Base-by-base conservation (phyloP, 2,329 filamentous ascomycete genomes). In the Penicillium freii region DNA sequence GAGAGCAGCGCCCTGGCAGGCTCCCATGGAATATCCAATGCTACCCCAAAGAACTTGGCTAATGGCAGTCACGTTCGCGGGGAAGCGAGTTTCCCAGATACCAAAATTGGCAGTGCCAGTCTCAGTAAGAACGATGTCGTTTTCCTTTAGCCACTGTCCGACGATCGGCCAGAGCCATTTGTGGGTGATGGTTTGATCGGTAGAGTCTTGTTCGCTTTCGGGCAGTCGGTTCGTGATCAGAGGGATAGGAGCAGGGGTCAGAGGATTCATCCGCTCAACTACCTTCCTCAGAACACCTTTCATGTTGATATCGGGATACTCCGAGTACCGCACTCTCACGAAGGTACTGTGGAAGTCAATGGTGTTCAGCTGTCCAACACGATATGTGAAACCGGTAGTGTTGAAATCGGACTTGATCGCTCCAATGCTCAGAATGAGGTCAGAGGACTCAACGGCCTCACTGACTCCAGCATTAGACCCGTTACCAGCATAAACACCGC, bases 81-180 rank as follows among this genome's bases (percentile, higher is more conserved):
- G 91, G 77, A 96, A 94, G 42, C 84, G 84, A 5, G 91, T 92
- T 57, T 92, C 90, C 85, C 89, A 91, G 67, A 94, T 90, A 55
- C 92, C 92, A 72, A 95, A 93, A 76, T 92, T 93, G 57, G 91
- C 81, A 0, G 92, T 96, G 39, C 91, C 92, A 2, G 91, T 96
- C 73, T 95, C 92, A 0, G 91, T 93, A 50, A 96, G 83, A 54
- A 96, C 80, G 56, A 95, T 84, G 67, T 96, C 92, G 45, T 86
- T 81, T 53, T 86, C 79, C 53, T 82, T 80, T 10, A 96, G 77
- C 80, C 89, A 95, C 60, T 87, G 81, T 38, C 89, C 87, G 17
- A 94, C 78, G 39, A 83, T 84, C 0, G 89, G 88, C 90, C 91
- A 96, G 72, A 96, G 82, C 57, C 75, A 77, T 33, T 78, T 77